Base-by-base conservation (phyloP, 371 early-diverging fungal genomes). In the Rhizomucor miehei region DNA sequence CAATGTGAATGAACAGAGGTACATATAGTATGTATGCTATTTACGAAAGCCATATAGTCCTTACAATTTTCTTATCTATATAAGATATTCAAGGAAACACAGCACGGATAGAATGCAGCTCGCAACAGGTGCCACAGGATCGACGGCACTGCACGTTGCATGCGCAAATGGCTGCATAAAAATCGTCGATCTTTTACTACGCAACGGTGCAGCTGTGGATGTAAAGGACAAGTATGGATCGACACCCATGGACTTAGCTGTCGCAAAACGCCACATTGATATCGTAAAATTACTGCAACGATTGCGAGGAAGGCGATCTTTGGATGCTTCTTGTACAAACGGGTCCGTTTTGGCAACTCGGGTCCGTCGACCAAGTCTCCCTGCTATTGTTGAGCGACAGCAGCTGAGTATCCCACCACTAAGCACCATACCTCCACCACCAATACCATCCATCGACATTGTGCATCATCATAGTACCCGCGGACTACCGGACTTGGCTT, bases 131-230 rank as follows among this genome's bases (percentile, higher is more conserved):
- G 29, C 29, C 5, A 29, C 29, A 8, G 29, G 29, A 8, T 29
- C 29, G 16, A 88, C 89, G 2, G 85, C 89, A 12, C 57, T 89
- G 19, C 89, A 89, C 59, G 86, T 86, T 69, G 89, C 89, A 3
- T 84, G 85, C 48, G 89, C 89, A 11, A 87, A 87, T 54, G 83
- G 85, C 13, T 84, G 81, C 56, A 54, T 69, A 2, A 69, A 71
- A 35, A 78, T 83, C 24, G 82, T 83, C 0, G 84, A 84, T 46
- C 63, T 81, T 14, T 69, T 89, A 43, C 64, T 89, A 44, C 66
- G 77, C 29, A 77, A 84, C 50, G 83, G 84, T 34, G 89, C 89
- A 11, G 62, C 60, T 12, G 65, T 73, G 13, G 73, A 87, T 37
- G 56, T 84, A 29, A 71, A 65, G 37, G 89, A 89, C 59, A 86